Evolutionary conservation across 495 filamentous ascomycete species (phyloP).

Genomic region (Parathielavia appendiculata): DNA sequence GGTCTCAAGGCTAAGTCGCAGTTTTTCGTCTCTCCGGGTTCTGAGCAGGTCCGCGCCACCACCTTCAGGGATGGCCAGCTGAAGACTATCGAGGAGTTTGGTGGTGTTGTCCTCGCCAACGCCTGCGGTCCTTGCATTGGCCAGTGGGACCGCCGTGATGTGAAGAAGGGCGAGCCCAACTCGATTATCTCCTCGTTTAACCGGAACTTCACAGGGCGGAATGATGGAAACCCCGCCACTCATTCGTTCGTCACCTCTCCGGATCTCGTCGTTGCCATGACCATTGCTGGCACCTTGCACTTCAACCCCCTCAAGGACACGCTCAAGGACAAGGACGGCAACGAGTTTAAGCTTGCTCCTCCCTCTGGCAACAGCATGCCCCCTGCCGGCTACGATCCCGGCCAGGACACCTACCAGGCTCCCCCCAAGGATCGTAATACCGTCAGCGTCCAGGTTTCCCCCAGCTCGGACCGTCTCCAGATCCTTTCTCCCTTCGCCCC

Average conservation of each 20-base stretch:
- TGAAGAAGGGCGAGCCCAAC: conserved; percentile 96
- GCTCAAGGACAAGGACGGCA: conserved; percentile 94
- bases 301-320: conserved; percentile 97
- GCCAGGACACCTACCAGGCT: conserved; percentile 93
- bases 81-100: conserved; percentile 94
- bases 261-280: conserved; percentile 89
- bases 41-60: too few relatives aligned
- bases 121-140: conserved; percentile 78
- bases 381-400: conserved; percentile 79
- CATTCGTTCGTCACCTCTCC: conserved; percentile 99
- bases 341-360: conserved; percentile 80
- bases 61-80: conserved; percentile 70
- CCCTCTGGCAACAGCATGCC: conserved; percentile 84
- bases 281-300: conserved; percentile 81
- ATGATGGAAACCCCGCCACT: conserved; percentile 97
- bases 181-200: conserved; percentile 36
- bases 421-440: conserved; percentile 72
- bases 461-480: conserved; percentile 89
- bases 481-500: conserved; percentile 76
- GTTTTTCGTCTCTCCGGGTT: conserved; percentile 80
- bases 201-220: conserved; percentile 97
- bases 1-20: conserved; percentile 89
- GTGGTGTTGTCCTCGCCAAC: conserved; percentile 92
- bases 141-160: conserved; percentile 93
- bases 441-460: conserved; percentile 79